A percentile compares a stretch with the other conserved stretches of the same genome.
These are phyloP conservation scores for Trametes gibbosa DNA, from an alignment of 768 basidiomycete species.

Conservation along the genomic window DNA sequence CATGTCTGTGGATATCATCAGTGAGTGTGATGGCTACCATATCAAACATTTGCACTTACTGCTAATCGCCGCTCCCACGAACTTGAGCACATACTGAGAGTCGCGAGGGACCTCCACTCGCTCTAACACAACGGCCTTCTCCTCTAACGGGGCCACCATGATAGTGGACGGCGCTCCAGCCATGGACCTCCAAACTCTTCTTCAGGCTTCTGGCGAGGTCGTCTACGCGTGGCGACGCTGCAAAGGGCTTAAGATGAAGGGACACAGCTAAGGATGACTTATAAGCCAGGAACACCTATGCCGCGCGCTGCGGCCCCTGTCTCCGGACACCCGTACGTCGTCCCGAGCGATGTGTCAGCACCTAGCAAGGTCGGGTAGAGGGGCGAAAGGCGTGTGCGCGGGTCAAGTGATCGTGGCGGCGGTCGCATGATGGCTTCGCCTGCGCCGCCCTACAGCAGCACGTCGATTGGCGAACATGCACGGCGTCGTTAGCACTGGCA, in stretches of 20 bases:
- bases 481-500: constrained; percentile 1
- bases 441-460: constrained; percentile 7
- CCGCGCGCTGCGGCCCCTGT: neutral
- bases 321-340: neutral
- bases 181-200: neutral
- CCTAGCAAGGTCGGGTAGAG: neutral
- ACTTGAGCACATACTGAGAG: constrained; percentile 29
- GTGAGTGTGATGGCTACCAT: no score
- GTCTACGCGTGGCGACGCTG: no score
- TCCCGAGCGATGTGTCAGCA: neutral
- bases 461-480: constrained; percentile 6
- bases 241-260: neutral
- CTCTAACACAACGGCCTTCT: constrained; percentile 23
- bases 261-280: neutral
- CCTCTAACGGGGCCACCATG: constrained; percentile 21
- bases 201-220: no score
- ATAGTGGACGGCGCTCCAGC: constrained; percentile 8
- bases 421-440: constrained; percentile 8
- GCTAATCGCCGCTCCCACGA: constrained; percentile 29
- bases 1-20: constrained; percentile 29
- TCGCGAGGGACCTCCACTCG: constrained; percentile 7
- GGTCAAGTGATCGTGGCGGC: constrained; percentile 19
- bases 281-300: neutral
- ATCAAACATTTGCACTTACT: constrained; percentile 22
- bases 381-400: neutral